These are phyloP conservation scores for Trichoderma pleuroti DNA, from an alignment of 2,329 filamentous ascomycete species.

Conservation along the genomic window DNA sequence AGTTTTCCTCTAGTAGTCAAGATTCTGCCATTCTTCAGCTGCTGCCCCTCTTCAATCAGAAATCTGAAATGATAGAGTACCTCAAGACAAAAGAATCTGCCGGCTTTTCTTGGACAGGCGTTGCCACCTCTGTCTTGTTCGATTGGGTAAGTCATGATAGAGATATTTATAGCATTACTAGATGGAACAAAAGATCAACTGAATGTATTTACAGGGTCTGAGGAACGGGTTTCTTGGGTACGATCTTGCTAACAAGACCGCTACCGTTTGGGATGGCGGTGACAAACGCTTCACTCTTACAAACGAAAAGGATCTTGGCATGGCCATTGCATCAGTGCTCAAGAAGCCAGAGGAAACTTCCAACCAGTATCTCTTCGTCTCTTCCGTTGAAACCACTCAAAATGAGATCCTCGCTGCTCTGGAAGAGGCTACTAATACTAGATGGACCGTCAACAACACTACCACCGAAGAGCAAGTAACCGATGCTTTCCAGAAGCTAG, in stretches of 20 bases:
- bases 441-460: conserved; percentile 18
- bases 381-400: conserved; percentile 48
- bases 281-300: conserved; percentile 21
- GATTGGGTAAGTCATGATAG: conserved; percentile 22
- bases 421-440: conserved; percentile 19
- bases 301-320: conserved; percentile 34
- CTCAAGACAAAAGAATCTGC: conserved; percentile 19
- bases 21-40: conserved; percentile 20
- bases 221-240: conserved; percentile 20
- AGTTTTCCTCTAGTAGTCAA: conserved; percentile 40
- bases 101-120: conserved; percentile 24
- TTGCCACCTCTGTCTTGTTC: conserved; percentile 33
- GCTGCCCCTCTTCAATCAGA: conserved; percentile 23
- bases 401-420: conserved; percentile 28
- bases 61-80: conserved; percentile 23
- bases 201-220: conserved; percentile 9
- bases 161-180: background rate
- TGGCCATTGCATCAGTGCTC: conserved; percentile 47
- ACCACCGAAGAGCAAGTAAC: conserved; percentile 21
- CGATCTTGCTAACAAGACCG: conserved; percentile 16
- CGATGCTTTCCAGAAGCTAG: conserved; percentile 8
- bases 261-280: conserved; percentile 20
- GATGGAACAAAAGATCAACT: background rate
- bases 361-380: conserved; percentile 52
- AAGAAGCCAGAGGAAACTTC: conserved; percentile 43